phyloP scores from a whole-genome alignment of 2,329 filamentous ascomycete species.

The Taxawa tesnikishii region DNA sequence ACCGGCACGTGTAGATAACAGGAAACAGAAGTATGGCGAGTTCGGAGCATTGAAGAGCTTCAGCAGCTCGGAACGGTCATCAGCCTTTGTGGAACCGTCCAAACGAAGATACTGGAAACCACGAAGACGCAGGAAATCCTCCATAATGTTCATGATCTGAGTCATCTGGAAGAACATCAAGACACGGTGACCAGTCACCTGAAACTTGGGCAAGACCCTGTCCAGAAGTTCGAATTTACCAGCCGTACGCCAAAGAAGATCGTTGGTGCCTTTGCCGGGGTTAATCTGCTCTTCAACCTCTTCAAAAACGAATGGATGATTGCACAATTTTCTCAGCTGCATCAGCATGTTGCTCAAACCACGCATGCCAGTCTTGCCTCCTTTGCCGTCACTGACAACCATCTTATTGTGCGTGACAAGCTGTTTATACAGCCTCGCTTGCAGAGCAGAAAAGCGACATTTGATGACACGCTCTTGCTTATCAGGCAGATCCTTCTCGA shows the following conservation, averaged over 20 bases:
- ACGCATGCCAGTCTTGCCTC: conserved; percentile 84
- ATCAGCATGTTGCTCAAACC: conserved; percentile 99
- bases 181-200: conserved; percentile 80
- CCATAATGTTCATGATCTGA: conserved; percentile 99
- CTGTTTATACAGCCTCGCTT: conserved; percentile 91
- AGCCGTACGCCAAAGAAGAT: conserved; percentile 85
- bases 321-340: conserved; percentile 97
- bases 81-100: conserved; percentile 93
- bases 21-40: conserved; percentile 93
- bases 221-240: conserved; percentile 97
- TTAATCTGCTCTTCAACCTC: conserved; percentile 98
- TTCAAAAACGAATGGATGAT: conserved; percentile 97
- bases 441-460: conserved; percentile 92
- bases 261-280: conserved; percentile 74
- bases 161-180: conserved; percentile 99
- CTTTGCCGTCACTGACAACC: conserved; percentile 87
- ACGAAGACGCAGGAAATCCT: conserved; percentile 82
- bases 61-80: conserved; percentile 86
- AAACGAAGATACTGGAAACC: conserved; percentile 79
- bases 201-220: conserved; percentile 84
- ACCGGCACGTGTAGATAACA: conserved; percentile 96
- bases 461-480: conserved; percentile 99
- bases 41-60: conserved; percentile 78
- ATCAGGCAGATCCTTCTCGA: conserved; percentile 96
- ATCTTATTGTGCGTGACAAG: conserved; percentile 93